Evolutionary conservation across 2,329 filamentous ascomycete genomes (phyloP), one percentile per base, ranked within the genome.

Genomic region (Passalora sequoiae): DNA sequence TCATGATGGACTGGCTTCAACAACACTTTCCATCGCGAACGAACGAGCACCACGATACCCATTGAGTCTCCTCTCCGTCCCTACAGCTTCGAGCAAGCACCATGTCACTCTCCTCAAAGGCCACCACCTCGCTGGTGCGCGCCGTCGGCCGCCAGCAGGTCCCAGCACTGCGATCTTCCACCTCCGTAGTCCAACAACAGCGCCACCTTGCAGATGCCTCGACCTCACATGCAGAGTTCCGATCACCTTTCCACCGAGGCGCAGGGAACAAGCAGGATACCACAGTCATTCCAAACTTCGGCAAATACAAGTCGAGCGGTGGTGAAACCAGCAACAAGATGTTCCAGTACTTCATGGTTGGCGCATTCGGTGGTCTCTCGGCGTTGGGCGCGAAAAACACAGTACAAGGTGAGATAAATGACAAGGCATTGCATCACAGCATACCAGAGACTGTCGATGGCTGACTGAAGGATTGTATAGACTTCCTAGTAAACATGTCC

Each of bases 401-500:
- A 55, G 88, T 98, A 59, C 88, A 96, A 78, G 91, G 92, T 98
- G 80, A 67, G 85, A 38, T 15, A 39, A 21, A 30, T n/a, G n/a
- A n/a, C n/a, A n/a, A n/a, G n/a, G 6, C 29, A n/a, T 1, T 29
- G 10, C 12, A 43, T 29, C 9, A 13, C 8, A 29, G 17, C 16
- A n/a, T 13, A 9, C 5, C 4, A n/a, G 24, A 12, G 1, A 4
- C 30, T 12, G 29, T 6, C 46, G 44, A 47, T 42, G 42, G 41
- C 49, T 55, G 50, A 52, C 25, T n/a, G 3, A 37, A 22, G 12
- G 22, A 25, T 32, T 29, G 17, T 42, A 32, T 71, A 98, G 92
- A 98, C 75, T 98, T 98, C 81, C 80, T 98, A 55, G 88, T 95
- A 76, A 98, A 96, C 82, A 97, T 98, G 94, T 94, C 91, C 63